A percentile compares a stretch with the other conserved stretches of the same genome.
These are phyloP conservation scores for Amanita exitialis DNA, from an alignment of 768 basidiomycete genomes.

Conservation along the genomic window DNA sequence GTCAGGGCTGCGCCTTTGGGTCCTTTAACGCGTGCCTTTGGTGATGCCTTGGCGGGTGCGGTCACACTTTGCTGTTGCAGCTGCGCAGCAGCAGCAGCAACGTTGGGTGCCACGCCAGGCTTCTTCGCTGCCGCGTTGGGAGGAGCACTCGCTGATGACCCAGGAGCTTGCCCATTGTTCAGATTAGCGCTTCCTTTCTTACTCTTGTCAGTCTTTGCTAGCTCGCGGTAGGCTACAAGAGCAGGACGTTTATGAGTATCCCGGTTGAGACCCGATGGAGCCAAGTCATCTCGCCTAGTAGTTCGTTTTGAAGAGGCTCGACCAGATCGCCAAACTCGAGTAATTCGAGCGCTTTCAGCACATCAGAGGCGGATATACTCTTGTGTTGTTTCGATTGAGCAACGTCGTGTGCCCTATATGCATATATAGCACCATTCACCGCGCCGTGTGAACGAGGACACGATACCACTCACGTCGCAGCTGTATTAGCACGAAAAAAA, in stretches of 20 bases:
- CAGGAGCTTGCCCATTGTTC: constrained; percentile 9
- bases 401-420: constrained; percentile 73
- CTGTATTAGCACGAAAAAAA: constrained; percentile 19
- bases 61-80: constrained; percentile 4
- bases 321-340: constrained; percentile 70
- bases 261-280: background rate
- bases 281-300: constrained; percentile 35
- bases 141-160: constrained; percentile 12
- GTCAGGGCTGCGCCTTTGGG: background rate
- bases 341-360: constrained; percentile 76
- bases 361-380: constrained; percentile 83
- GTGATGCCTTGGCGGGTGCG: background rate
- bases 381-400: constrained; percentile 80
- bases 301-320: constrained; percentile 50
- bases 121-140: constrained; percentile 14
- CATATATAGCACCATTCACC: background rate
- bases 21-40: background rate
- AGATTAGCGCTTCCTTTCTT: constrained; percentile 22
- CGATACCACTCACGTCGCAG: constrained; percentile 35
- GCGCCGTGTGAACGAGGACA: background rate
- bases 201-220: constrained; percentile 51
- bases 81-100: background rate
- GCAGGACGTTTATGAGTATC: background rate
- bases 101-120: constrained; percentile 4
- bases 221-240: constrained; percentile 51